Conservation (phyloP, 805 yeast genomes). For the Torulaspora gathmanii region DNA sequence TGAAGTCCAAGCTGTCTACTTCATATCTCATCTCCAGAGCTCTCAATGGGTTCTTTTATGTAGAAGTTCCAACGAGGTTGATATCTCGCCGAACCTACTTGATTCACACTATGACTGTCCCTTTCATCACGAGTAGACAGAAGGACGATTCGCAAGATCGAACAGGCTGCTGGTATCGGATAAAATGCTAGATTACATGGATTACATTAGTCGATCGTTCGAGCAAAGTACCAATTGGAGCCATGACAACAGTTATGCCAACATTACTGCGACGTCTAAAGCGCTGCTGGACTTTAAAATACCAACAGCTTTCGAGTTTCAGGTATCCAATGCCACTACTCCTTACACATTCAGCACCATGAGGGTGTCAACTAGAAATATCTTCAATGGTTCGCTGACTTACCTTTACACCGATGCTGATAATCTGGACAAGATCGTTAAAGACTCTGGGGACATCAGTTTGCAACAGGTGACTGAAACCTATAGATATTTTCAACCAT, state of each 20-base stretch:
- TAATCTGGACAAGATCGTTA: conserved; percentile 47
- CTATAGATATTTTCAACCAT: conserved; percentile 54
- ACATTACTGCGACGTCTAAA: conserved; percentile 65
- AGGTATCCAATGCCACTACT: conserved; percentile 66
- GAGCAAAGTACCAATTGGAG: conserved; percentile 71
- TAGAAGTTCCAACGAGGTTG: no score
- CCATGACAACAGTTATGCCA: conserved; percentile 69
- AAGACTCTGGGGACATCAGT: conserved; percentile 46
- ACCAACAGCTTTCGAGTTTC: conserved; percentile 63
- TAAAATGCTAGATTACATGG: conserved; percentile 78
- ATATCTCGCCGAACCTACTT: no score
- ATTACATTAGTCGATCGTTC: conserved; percentile 71
- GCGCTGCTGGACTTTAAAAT: conserved; percentile 65
- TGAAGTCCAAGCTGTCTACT: no score
- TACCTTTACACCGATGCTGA: conserved; percentile 65
- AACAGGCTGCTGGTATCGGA: not conserved
- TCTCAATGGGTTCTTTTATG: no score
- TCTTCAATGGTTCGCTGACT: conserved; percentile 76
- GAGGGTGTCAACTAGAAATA: conserved; percentile 55
- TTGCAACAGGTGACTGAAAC: conserved; percentile 69
- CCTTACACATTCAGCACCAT: conserved; percentile 67
- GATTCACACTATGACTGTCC: no score
- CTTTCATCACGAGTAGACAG: not conserved
- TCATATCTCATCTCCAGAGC: no score
- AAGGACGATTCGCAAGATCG: not conserved